These are phyloP conservation scores for Lactarius akahatsu DNA, from an alignment of 768 basidiomycete genomes.

Conservation along the genomic window DNA sequence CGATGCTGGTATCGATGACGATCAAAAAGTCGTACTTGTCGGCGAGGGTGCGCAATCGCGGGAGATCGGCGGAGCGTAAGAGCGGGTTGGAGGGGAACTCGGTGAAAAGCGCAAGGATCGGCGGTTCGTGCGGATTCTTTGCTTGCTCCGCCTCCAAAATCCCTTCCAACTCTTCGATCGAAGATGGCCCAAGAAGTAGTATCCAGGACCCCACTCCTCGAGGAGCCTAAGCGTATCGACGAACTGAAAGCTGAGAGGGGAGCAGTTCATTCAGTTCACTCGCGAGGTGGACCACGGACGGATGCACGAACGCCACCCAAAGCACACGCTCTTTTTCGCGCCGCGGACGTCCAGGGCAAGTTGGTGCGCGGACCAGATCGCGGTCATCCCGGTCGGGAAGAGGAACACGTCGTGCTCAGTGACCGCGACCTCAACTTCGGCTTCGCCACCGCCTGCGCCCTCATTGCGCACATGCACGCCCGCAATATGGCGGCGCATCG, in stretches of 20 bases:
- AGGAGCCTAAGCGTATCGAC: constrained; percentile 93
- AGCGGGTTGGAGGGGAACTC: constrained; percentile 98
- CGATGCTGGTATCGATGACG: constrained; percentile 92
- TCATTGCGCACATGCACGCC: constrained; percentile 79
- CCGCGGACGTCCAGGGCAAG: constrained; percentile 55
- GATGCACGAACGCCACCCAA: constrained; percentile 87
- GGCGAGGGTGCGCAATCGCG: constrained; percentile 70
- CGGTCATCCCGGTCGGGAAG: constrained; percentile 86
- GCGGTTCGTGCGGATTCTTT: constrained; percentile 48
- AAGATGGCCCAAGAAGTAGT: constrained; percentile 82
- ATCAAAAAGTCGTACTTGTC: constrained; percentile 87
- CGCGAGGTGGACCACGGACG: neutral
- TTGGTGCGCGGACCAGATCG: constrained; percentile 90
- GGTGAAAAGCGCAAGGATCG: constrained; percentile 78
- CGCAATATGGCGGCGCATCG: constrained; percentile 84
- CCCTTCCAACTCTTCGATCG: constrained; percentile 69
- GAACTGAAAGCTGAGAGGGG: constrained; percentile 75
- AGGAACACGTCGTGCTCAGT: constrained; percentile 88
- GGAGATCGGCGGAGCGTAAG: constrained; percentile 78
- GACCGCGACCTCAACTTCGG: constrained; percentile 49
- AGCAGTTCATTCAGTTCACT: no score
- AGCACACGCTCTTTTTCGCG: constrained; percentile 83
- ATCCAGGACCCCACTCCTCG: constrained; percentile 95
- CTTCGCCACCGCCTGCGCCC: constrained; percentile 44
- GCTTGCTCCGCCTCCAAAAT: constrained; percentile 51